phyloP scores from a whole-genome alignment of 352 stramenopile species.

The Phytopythium vexans region DNA sequence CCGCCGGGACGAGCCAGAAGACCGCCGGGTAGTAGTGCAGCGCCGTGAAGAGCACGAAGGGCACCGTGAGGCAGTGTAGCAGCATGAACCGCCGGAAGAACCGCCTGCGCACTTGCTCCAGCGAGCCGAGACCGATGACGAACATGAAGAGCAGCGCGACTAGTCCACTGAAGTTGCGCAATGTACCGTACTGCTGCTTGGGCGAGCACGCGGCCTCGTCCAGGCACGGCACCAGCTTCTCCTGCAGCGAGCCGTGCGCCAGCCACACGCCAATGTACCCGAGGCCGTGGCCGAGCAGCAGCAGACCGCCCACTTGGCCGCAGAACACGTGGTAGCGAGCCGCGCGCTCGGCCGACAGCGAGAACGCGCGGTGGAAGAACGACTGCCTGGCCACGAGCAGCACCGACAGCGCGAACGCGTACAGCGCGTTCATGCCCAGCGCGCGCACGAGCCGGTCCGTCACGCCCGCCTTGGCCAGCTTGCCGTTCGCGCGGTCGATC shows the following conservation, averaged over 20 bases:
- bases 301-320: slow-evolving; percentile 47
- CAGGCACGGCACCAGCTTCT: slow-evolving; percentile 61
- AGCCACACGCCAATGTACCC: slow-evolving; percentile 58
- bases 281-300: slow-evolving; percentile 45
- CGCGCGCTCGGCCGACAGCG: slow-evolving; percentile 53
- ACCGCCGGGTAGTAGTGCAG: slow-evolving; percentile 66
- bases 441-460: slow-evolving; percentile 44
- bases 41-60: slow-evolving; percentile 44
- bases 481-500: slow-evolving; percentile 59
- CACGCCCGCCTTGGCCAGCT: slow-evolving; percentile 57
- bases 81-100: slow-evolving; percentile 55
- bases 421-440: slow-evolving; percentile 71
- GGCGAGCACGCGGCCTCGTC: slow-evolving; percentile 18
- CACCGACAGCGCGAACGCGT: slow-evolving; percentile 50
- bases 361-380: slow-evolving; percentile 59
- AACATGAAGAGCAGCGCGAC: slow-evolving; percentile 43
- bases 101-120: slow-evolving; percentile 44
- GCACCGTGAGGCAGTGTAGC: slow-evolving; percentile 46
- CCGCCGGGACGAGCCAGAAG: slow-evolving; percentile 52
- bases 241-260: slow-evolving; percentile 36
- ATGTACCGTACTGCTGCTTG: slow-evolving; percentile 46
- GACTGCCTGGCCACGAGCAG: slow-evolving; percentile 58
- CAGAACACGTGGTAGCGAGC: slow-evolving; percentile 58
- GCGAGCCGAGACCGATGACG: slow-evolving; percentile 37
- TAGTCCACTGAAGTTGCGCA: slow-evolving; percentile 63